Conservation (phyloP, 176 grass and related monocot genomes). For the Carex kokanica region DNA sequence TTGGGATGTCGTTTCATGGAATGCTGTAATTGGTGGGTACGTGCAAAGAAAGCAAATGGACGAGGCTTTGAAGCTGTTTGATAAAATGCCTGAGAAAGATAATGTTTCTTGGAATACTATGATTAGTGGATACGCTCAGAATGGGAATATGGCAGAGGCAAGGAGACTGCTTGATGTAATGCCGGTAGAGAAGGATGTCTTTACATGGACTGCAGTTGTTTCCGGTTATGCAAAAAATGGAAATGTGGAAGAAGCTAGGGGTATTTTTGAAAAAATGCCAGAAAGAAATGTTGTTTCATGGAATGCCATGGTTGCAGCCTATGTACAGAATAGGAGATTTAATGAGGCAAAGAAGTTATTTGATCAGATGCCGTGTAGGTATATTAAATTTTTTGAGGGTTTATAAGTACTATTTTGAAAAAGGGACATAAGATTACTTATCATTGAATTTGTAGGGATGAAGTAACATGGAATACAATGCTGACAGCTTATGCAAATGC, state of each 20-base stretch:
- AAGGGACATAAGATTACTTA: neutral
- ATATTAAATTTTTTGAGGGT: conserved; percentile 24
- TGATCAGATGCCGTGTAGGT: conserved; percentile 58
- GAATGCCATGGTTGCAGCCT: conserved; percentile 89
- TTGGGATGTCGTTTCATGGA: conserved; percentile 91
- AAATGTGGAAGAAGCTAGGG: conserved; percentile 62
- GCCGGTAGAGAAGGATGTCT: conserved; percentile 58
- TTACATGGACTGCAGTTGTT: conserved; percentile 82
- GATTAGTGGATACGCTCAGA: conserved; percentile 69
- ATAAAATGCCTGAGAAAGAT: conserved; percentile 70
- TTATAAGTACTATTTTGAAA: neutral
- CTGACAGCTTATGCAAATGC: conserved; percentile 69
- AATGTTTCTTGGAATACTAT: conserved; percentile 79
- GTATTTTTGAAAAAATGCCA: conserved; percentile 80
- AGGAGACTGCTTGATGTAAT: conserved; percentile 61
- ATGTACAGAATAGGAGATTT: conserved; percentile 58
- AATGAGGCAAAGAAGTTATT: conserved; percentile 69
- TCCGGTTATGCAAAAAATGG: conserved; percentile 91
- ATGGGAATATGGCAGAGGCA: conserved; percentile 50
- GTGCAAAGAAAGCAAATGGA: conserved; percentile 47
- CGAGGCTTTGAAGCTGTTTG: conserved; percentile 54
- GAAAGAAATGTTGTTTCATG: conserved; percentile 69
- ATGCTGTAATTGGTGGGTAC: conserved; percentile 70
- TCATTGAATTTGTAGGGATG: conserved; percentile 1
- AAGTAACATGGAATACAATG: conserved; percentile 76